phyloP scores from a whole-genome alignment of 2,329 filamentous ascomycete genomes.

The Xylariomycetidae sp. region DNA sequence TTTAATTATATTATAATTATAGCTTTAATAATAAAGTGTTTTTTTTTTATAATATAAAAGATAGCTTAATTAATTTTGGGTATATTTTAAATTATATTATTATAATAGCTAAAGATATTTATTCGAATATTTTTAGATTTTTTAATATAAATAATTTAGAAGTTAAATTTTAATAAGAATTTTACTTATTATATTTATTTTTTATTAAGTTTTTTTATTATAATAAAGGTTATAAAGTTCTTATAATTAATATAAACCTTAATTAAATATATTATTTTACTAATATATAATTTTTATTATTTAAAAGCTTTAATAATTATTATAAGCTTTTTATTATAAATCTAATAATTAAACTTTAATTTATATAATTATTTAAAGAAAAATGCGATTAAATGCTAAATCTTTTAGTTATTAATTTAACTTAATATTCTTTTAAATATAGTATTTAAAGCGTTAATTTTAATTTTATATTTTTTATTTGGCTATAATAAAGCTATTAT shows the following conservation, averaged over 20 bases:
- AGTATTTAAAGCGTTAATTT: conserved; percentile 1
- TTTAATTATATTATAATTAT: no score
- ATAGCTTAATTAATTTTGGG: no score
- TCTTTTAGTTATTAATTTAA: conserved; percentile 5
- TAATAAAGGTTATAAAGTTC: conserved; percentile 11
- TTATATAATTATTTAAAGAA: conserved; percentile 15
- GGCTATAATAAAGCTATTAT: conserved; percentile 6
- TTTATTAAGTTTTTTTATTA: conserved; percentile 3
- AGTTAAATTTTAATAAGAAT: conserved; percentile 1
- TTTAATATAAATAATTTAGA: conserved; percentile 5
- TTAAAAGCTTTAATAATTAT: conserved; percentile 19
- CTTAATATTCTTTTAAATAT: conserved; percentile 1
- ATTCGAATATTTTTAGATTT: conserved; percentile 14
- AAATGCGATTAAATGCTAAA: conserved; percentile 6
- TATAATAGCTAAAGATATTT: no score
- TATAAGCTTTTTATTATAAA: conserved; percentile 20
- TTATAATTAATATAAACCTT: conserved; percentile 18
- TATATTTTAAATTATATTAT: no score
- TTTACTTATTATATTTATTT: conserved; percentile 5
- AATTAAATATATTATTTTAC: conserved; percentile 10
- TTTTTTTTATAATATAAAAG: no score
- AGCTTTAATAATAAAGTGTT: no score
- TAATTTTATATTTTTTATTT: conserved; percentile 4
- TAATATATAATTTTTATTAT: conserved; percentile 18
- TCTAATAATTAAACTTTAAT: conserved; percentile 18